Evolutionary conservation across 495 filamentous ascomycete species (phyloP).

Genomic region (Astrocystis sublimbata): DNA sequence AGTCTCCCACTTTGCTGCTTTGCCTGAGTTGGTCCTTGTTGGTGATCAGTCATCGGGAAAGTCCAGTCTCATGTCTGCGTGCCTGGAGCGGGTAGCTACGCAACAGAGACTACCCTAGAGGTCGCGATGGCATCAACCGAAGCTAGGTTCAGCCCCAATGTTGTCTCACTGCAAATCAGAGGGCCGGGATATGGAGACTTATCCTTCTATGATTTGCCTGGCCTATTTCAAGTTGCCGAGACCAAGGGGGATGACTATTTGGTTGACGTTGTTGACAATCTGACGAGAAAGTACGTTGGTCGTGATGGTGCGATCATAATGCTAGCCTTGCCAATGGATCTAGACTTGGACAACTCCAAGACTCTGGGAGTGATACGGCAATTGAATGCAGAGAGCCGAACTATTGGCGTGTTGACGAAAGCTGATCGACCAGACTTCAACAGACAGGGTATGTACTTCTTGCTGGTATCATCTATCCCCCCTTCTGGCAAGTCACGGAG

Average conservation of each 20-base stretch:
- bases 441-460: no score
- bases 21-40: conserved; percentile 74
- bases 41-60: conserved; percentile 81
- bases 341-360: conserved; percentile 65
- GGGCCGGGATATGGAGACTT: conserved; percentile 63
- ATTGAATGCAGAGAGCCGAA: conserved; percentile 55
- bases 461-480: no score
- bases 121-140: conserved; percentile 32
- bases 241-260: conserved; percentile 58
- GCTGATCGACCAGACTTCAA: conserved; percentile 53
- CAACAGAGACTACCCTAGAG: conserved; percentile 22
- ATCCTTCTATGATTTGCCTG: conserved; percentile 76
- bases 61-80: conserved; percentile 71
- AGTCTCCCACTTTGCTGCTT: conserved; percentile 51
- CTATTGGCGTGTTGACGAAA: conserved; percentile 76
- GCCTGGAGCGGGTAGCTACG: conserved; percentile 38
- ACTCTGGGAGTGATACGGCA: conserved; percentile 60
- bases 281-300: conserved; percentile 63
- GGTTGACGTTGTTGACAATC: conserved; percentile 61
- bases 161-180: conserved; percentile 67
- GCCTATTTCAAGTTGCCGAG: conserved; percentile 64
- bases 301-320: conserved; percentile 65
- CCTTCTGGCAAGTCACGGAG: no score
- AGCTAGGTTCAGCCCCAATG: conserved; percentile 71
- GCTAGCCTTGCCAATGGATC: conserved; percentile 68